Base-by-base conservation (phyloP, 331 rosid genomes). In the Pyrus hybrid region DNA sequence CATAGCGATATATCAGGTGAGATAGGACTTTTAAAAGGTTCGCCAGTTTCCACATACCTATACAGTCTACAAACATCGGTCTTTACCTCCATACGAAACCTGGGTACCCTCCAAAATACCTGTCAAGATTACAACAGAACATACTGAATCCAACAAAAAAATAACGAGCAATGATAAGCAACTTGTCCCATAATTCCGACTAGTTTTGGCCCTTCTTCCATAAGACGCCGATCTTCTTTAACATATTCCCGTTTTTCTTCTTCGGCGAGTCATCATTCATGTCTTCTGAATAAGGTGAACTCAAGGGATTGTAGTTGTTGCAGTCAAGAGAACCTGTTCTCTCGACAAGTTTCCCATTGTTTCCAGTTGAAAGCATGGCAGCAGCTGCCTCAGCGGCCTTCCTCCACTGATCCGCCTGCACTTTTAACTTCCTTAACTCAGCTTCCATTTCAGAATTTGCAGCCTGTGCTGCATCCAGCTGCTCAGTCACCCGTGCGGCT, bases 391-490 rank as follows among this genome's bases (percentile, higher is more conserved):
- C 96, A 0, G 96, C 93, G 0, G 97, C 96, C 80, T 91, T 93
- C 83, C 98, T 90, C 98, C 98, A 93, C 79, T 93, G 96, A 13
- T 93, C 95, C 20, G 93, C 76, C 81, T 93, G 96, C 76, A 91
- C 96, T 77, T 86, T 90, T 76, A 93, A 41, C 81, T 82, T 90
- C 84, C 91, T 87, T 68, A 93, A 69, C 74, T 89, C 96, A 11
- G 95, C 90, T 73, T 90, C 98, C 76, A 87, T 78, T 79, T 88
- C 91, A 0, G 80, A 73, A 77, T 80, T 91, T 13, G 83, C 84
- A 29, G 82, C 80, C 73, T 87, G 87, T 5, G 90, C 87, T 17
- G 93, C 89, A 13, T 87, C 94, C 64, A 92, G 82, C 85, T 90
- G 93, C 82, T 90, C 92, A 3, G 92, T 87, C 66, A 83, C 86